Conservation (phyloP, 352 stramenopile species). For the Thraustochytrium sp. region DNA sequence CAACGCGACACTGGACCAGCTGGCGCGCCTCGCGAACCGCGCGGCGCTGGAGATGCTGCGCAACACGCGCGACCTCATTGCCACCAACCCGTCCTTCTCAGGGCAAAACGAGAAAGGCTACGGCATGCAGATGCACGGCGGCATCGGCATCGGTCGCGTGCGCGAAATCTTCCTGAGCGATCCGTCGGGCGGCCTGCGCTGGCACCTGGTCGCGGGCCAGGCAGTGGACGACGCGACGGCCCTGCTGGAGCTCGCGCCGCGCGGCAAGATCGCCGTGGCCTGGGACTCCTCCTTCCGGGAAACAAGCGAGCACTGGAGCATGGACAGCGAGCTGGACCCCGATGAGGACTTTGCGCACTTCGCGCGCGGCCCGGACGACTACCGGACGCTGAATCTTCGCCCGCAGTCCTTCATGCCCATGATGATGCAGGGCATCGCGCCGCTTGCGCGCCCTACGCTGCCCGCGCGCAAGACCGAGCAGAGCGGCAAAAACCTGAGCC, state of each 20-base stretch:
- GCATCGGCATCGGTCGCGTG: constrained; percentile 16
- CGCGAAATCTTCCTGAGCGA: constrained; percentile 48
- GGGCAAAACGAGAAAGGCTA: neutral
- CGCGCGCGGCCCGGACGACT: neutral
- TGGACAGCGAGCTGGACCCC: constrained; percentile 50
- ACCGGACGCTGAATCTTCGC: neutral
- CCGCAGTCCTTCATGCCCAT: neutral
- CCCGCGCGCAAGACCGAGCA: too few relatives aligned
- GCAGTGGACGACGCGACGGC: constrained; percentile 50
- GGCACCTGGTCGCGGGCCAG: constrained; percentile 50
- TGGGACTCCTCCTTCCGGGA: constrained; percentile 42
- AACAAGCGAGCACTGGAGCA: constrained; percentile 42
- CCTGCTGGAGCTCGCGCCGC: constrained; percentile 48
- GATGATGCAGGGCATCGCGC: neutral
- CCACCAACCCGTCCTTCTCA: too few relatives aligned
- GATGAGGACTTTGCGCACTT: constrained; percentile 48
- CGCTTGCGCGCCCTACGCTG: neutral
- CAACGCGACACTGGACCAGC: neutral
- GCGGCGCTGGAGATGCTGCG: neutral
- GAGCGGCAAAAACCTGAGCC: neutral
- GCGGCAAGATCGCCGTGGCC: constrained; percentile 53
- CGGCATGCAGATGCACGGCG: constrained; percentile 48
- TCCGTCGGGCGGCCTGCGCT: constrained; percentile 51
- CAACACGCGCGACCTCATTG: neutral
- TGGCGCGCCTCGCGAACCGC: neutral